Base-by-base conservation (phyloP, 192 early-diverging fungal species). In the Entomortierella chlamydospora region DNA sequence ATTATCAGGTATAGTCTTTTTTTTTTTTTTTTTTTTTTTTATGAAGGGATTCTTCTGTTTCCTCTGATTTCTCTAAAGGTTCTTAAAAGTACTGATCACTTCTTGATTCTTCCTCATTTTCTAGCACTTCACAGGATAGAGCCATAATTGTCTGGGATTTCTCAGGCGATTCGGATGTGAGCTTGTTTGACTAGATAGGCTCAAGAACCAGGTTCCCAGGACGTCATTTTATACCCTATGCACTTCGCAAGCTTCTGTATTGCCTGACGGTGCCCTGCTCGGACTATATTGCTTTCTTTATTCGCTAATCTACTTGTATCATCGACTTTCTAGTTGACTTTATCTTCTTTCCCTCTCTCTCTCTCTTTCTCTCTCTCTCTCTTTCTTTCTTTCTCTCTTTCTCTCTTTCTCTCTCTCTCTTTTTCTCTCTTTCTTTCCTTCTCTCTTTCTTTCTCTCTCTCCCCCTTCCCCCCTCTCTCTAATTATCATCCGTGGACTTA, bases 1-100 rank as follows among this genome's bases (percentile, higher is more conserved):
- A 96, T 99, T 60, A 89, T 99, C 62, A 93, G 87, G 87, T 88
- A 80, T 79, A 6, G 49, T 1, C 11, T 39, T 54, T 50, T 31
- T 2, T 33, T 33, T 33, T 55, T 0, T 28, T 55, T 34, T 54
- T 60, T 42, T 18, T 39, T 34, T 20, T 43, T n/a, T 15, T 28
- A 17, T 12, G n/a, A n/a, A n/a, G n/a, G n/a, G n/a, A n/a, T n/a
- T n/a, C n/a, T n/a, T n/a, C n/a, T n/a, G n/a, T n/a, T n/a, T n/a
- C n/a, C n/a, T n/a, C n/a, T n/a, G n/a, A n/a, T n/a, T n/a, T n/a
- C n/a, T n/a, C n/a, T n/a, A n/a, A n/a, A n/a, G n/a, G n/a, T n/a
- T n/a, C n/a, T n/a, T n/a, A n/a, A n/a, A n/a, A n/a, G n/a, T n/a
- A n/a, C n/a, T n/a, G n/a, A n/a, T 68, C 41, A 57, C 23, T 49